A percentile compares a stretch with the other conserved stretches of the same genome.
These are phyloP conservation scores for Hericium erinaceus DNA, from an alignment of 768 basidiomycete species.

Conservation along the genomic window DNA sequence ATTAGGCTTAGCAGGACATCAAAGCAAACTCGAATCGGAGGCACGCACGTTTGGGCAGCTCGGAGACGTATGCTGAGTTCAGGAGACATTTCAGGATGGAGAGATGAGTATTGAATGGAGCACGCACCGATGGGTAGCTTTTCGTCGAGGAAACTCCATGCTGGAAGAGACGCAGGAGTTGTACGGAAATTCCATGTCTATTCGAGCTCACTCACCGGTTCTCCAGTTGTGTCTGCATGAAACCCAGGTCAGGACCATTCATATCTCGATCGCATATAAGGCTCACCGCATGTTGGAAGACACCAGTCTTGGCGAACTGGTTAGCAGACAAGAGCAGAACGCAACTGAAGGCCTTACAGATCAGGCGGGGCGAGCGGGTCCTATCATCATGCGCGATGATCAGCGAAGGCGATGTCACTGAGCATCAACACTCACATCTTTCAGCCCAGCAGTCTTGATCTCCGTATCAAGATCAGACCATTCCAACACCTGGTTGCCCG, in stretches of 20 bases:
- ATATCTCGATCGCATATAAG: neutral
- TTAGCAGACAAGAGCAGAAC: neutral
- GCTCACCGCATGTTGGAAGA: slow-evolving; percentile 32
- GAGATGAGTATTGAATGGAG: neutral
- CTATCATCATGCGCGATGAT: slow-evolving; percentile 7
- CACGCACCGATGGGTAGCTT: slow-evolving; percentile 16
- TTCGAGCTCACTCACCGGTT: neutral
- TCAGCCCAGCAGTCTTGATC: slow-evolving; percentile 23
- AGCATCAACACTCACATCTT: slow-evolving; percentile 17
- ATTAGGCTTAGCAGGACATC: neutral
- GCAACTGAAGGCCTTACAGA: slow-evolving; percentile 19
- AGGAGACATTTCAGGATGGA: slow-evolving; percentile 4
- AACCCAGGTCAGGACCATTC: neutral
- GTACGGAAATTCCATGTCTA: neutral
- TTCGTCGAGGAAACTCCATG: slow-evolving; percentile 20
- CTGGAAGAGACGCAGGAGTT: neutral
- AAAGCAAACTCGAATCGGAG: neutral
- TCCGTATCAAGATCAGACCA: slow-evolving; percentile 23
- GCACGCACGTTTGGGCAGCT: slow-evolving; percentile 18
- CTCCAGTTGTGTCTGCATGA: neutral
- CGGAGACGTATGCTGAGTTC: slow-evolving; percentile 24
- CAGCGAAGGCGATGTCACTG: neutral
- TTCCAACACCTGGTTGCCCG: slow-evolving; percentile 24
- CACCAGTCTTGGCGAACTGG: slow-evolving; percentile 18
- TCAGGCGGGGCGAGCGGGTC: slow-evolving; percentile 30